phyloP scores from a whole-genome alignment of 805 yeast species.

The Saccharomyces mikatae region DNA sequence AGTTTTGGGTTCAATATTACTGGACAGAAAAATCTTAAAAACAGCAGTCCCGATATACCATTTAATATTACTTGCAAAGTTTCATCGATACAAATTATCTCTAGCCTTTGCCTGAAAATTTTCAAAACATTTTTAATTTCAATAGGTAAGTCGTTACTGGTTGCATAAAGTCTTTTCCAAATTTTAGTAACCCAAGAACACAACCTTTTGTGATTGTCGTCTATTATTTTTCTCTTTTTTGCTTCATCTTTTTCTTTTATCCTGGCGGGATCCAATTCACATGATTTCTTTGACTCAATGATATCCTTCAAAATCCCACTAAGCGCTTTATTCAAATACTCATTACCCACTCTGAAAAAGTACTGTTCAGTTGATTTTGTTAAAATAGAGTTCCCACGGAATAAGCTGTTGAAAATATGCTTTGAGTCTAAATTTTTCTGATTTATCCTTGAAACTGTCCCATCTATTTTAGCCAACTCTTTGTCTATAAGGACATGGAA shows the following conservation, averaged over 20 bases:
- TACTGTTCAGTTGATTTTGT: conserved; percentile 76
- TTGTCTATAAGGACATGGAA: conserved; percentile 57
- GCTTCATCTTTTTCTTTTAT: conserved; percentile 32
- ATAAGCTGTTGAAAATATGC: conserved; percentile 50
- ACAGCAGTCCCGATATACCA: conserved; percentile 76
- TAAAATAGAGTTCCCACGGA: conserved; percentile 78
- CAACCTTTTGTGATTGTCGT: conserved; percentile 43
- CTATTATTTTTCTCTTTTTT: conserved; percentile 34
- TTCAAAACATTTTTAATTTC: conserved; percentile 58
- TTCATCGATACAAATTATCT: conserved; percentile 46
- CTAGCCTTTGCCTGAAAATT: conserved; percentile 55
- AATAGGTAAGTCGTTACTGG: conserved; percentile 69
- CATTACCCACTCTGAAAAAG: conserved; percentile 69
- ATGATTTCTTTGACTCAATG: conserved; percentile 41
- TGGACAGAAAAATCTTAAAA: conserved; percentile 81
- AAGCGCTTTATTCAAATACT: conserved; percentile 63
- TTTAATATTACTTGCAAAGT: conserved; percentile 43
- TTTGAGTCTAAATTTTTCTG: conserved; percentile 18
- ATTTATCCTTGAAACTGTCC: conserved; percentile 14
- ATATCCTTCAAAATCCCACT: conserved; percentile 59
- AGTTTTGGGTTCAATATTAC: conserved; percentile 85
- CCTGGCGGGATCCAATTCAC: conserved; percentile 77
- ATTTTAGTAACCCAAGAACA: conserved; percentile 44
- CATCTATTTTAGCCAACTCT: conserved; percentile 44
- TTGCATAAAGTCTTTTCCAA: conserved; percentile 57